Conservation (phyloP, 225 moss, liverwort and hornwort species). For the Pseudoscleropodium purum region DNA sequence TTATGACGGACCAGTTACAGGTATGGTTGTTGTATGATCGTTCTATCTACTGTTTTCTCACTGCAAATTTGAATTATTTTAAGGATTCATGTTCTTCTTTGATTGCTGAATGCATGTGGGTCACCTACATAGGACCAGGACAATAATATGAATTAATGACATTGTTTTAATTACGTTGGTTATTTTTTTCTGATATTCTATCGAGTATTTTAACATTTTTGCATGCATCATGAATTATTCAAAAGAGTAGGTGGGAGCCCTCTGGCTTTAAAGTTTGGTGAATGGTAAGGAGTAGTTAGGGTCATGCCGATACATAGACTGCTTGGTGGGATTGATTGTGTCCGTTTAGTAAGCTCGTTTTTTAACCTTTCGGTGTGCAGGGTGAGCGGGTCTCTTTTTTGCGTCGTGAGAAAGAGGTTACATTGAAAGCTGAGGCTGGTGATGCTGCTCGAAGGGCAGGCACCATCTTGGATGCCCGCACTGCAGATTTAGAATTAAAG, state of each 20-base stretch:
- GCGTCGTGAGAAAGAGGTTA: conserved; percentile 61
- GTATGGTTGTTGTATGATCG: conserved; percentile 17
- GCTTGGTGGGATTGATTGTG: neutral
- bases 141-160: neutral
- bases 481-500: conserved; percentile 71
- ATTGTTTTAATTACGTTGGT: neutral
- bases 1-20: conserved; percentile 64
- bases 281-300: neutral
- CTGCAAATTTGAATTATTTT: neutral
- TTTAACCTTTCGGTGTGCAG: conserved; percentile 10
- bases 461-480: conserved; percentile 52
- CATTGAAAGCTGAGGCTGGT: conserved; percentile 58
- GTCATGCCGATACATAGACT: neutral
- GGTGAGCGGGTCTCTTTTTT: conserved; percentile 55
- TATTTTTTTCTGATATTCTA: neutral
- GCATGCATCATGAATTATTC: neutral
- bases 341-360: neutral
- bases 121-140: neutral
- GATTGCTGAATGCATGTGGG: neutral
- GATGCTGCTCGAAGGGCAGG: conserved; percentile 67
- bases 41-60: neutral
- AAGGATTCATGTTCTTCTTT: neutral
- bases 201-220: neutral
- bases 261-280: neutral
- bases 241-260: neutral